A percentile compares a stretch with the other conserved stretches of the same genome.
Evolutionary conservation across 768 basidiomycete species (phyloP).

Genomic region (Boletellus ananiceps): DNA sequence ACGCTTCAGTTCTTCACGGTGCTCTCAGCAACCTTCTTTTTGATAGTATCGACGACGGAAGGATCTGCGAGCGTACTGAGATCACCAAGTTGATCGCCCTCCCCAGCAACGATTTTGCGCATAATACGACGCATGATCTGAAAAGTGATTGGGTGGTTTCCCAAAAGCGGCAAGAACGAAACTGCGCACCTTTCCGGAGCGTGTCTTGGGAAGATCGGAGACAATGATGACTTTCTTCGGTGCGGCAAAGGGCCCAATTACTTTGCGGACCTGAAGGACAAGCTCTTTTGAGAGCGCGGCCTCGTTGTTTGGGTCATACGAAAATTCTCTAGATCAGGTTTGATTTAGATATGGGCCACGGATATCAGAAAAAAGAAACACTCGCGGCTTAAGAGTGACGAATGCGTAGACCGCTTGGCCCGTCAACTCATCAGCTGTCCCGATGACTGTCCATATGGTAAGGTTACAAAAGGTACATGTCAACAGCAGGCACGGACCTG

Average conservation of each 20-base stretch:
- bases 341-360: not conserved
- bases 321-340: slow-evolving; percentile 61
- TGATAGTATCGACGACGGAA: slow-evolving; percentile 77
- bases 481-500: slow-evolving; percentile 39
- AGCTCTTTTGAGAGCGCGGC: slow-evolving; percentile 76
- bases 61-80: slow-evolving; percentile 92
- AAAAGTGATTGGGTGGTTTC: not conserved
- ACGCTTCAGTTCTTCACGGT: slow-evolving; percentile 15
- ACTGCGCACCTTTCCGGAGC: slow-evolving; percentile 75
- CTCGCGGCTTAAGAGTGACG: slow-evolving; percentile 90
- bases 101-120: slow-evolving; percentile 93
- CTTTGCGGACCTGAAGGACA: slow-evolving; percentile 91
- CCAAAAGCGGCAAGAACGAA: not conserved
- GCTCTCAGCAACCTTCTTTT: slow-evolving; percentile 62
- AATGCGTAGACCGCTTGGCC: slow-evolving; percentile 95
- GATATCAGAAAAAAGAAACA: slow-evolving; percentile 5
- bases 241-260: slow-evolving; percentile 95
- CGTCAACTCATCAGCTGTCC: slow-evolving; percentile 80
- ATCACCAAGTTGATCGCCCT: slow-evolving; percentile 94
- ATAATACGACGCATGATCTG: slow-evolving; percentile 93
- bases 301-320: slow-evolving; percentile 68
- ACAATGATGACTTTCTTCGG: slow-evolving; percentile 91
- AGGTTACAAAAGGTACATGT: slow-evolving; percentile 1
- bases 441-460: slow-evolving; percentile 52
- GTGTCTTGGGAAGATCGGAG: slow-evolving; percentile 86